phyloP scores from a whole-genome alignment of 2,329 filamentous ascomycete genomes.

The Arthrobotrys sphaeroides region DNA sequence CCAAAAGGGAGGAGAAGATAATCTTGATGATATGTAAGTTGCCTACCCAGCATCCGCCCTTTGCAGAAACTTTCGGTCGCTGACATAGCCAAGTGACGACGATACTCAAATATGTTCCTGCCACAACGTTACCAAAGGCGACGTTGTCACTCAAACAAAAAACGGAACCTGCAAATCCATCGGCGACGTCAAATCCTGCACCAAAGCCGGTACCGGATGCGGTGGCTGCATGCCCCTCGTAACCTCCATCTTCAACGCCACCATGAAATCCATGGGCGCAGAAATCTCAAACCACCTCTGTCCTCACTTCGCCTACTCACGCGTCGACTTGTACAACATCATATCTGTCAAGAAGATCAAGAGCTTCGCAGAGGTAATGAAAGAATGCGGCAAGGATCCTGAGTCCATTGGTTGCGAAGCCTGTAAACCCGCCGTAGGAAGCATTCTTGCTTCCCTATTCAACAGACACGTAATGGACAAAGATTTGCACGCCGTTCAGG shows the following conservation, averaged over 20 bases:
- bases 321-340: conserved; percentile 90
- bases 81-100: conserved; percentile 67
- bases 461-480: conserved; percentile 83
- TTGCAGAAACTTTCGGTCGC: neutral
- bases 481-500: conserved; percentile 77
- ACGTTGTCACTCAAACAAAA: conserved; percentile 76
- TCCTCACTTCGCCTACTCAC: conserved; percentile 82
- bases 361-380: conserved; percentile 79
- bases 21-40: conserved; percentile 73
- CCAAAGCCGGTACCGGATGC: conserved; percentile 89
- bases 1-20: conserved; percentile 74
- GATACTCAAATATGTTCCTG: conserved; percentile 92
- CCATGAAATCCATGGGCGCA: conserved; percentile 84
- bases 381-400: conserved; percentile 75
- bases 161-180: conserved; percentile 82
- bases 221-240: conserved; percentile 90
- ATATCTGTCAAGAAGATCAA: conserved; percentile 80
- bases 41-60: neutral
- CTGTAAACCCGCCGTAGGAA: conserved; percentile 84
- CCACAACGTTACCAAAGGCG: conserved; percentile 89
- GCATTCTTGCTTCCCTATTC: conserved; percentile 82
- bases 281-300: conserved; percentile 89
- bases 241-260: conserved; percentile 87
- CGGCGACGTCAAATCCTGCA: conserved; percentile 85
- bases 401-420: conserved; percentile 82